phyloP scores from a whole-genome alignment of 495 filamentous ascomycete genomes.

The Chaetomidium leptoderma region DNA sequence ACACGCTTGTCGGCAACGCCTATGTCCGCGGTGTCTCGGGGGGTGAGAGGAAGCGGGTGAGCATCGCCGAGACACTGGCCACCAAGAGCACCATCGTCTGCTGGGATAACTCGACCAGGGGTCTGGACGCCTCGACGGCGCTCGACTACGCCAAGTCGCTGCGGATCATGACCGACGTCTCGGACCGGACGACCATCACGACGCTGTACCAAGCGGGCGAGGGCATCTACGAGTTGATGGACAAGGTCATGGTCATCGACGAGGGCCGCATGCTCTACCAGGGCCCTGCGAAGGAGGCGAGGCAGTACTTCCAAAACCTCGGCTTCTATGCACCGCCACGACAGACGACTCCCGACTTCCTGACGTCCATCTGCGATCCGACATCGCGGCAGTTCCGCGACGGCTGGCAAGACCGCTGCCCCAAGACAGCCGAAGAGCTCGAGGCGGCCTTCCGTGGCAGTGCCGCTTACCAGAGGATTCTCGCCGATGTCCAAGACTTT shows the following conservation, averaged over 20 bases:
- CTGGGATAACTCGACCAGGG: slow-evolving; percentile 74
- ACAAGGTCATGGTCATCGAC: slow-evolving; percentile 63
- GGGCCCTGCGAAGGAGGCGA: slow-evolving; percentile 54
- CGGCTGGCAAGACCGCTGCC: slow-evolving; percentile 61
- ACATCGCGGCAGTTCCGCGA: slow-evolving; percentile 56
- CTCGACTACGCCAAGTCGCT: slow-evolving; percentile 74
- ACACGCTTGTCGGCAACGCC: slow-evolving; percentile 82
- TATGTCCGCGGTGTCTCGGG: slow-evolving; percentile 70
- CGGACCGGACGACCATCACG: slow-evolving; percentile 73
- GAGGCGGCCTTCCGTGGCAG: slow-evolving; percentile 58
- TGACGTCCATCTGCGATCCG: slow-evolving; percentile 67
- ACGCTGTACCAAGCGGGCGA: slow-evolving; percentile 83
- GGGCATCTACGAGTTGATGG: slow-evolving; percentile 77
- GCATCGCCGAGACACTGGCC: slow-evolving; percentile 49
- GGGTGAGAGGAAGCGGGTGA: slow-evolving; percentile 55
- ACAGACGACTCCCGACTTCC: slow-evolving; percentile 64
- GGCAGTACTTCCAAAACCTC: slow-evolving; percentile 58
- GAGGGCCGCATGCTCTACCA: slow-evolving; percentile 67
- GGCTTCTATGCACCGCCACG: slow-evolving; percentile 54
- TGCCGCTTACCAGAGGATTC: slow-evolving; percentile 43
- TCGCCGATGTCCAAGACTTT: slow-evolving; percentile 49
- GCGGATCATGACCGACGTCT: slow-evolving; percentile 79
- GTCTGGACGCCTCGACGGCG: slow-evolving; percentile 73
- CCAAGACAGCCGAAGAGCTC: slow-evolving; percentile 68
- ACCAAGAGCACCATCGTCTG: slow-evolving; percentile 49